These are phyloP conservation scores for Diplodia intermedia DNA, from an alignment of 2,329 filamentous ascomycete species.

Conservation along the genomic window DNA sequence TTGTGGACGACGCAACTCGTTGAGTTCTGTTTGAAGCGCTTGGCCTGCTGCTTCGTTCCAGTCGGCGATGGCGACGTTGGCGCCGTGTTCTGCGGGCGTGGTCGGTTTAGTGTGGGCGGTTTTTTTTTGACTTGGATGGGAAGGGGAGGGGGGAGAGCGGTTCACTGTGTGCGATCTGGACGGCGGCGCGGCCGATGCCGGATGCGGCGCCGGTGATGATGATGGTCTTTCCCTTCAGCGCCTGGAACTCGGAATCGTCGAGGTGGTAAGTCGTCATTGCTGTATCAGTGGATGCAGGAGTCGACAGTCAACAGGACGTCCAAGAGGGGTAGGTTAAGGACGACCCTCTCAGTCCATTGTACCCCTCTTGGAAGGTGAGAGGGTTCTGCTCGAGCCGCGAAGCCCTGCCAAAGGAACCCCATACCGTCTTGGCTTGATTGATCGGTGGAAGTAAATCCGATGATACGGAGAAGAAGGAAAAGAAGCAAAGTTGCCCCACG, in stretches of 20 bases:
- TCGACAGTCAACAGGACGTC: neutral
- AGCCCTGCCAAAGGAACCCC: too few relatives aligned
- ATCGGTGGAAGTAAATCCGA: slow-evolving; percentile 10
- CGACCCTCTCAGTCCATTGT: neutral
- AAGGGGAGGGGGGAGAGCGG: too few relatives aligned
- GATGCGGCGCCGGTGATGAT: slow-evolving; percentile 39
- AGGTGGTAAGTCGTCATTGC: slow-evolving; percentile 21
- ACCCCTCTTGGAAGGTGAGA: neutral
- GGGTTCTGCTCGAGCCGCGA: neutral
- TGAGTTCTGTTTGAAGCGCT: slow-evolving; percentile 33
- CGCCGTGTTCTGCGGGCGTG: slow-evolving; percentile 35
- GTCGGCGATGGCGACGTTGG: slow-evolving; percentile 39
- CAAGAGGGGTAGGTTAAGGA: neutral
- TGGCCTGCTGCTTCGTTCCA: slow-evolving; percentile 34
- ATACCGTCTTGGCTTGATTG: too few relatives aligned
- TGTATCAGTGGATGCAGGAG: too few relatives aligned
- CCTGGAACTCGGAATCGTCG: slow-evolving; percentile 11
- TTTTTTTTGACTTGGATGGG: neutral
- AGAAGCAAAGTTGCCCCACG: slow-evolving; percentile 1
- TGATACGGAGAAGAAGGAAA: neutral
- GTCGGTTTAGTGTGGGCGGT: neutral
- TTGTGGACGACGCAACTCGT: slow-evolving; percentile 8
- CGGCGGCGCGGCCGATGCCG: slow-evolving; percentile 38
- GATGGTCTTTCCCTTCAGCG: slow-evolving; percentile 36
- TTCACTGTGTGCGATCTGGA: slow-evolving; percentile 37